Percentiles rank a stretch among this genome's conserved stretches.
Evolutionary conservation across 768 basidiomycete species (phyloP).

Genomic region (Serendipita sp.): DNA sequence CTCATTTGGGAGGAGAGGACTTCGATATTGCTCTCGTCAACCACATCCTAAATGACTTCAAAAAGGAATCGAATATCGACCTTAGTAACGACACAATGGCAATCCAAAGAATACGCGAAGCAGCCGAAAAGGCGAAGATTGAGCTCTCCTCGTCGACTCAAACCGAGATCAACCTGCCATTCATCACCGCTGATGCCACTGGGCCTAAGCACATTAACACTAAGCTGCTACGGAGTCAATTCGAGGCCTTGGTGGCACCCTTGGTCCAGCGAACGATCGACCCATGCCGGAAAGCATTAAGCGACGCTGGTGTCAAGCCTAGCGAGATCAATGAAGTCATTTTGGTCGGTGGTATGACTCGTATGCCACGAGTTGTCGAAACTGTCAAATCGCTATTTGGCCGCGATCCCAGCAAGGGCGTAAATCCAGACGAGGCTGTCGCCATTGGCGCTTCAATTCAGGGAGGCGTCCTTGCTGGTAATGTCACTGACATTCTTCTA

Average conservation of each 20-base stretch:
- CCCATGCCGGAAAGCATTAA: constrained; percentile 94
- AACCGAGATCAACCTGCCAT: constrained; percentile 94
- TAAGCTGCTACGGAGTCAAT: constrained; percentile 74
- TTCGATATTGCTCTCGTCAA: constrained; percentile 86
- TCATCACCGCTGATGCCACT: constrained; percentile 89
- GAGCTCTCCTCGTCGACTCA: constrained; percentile 88
- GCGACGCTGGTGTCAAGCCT: constrained; percentile 82
- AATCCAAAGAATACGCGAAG: constrained; percentile 96
- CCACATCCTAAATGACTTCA: constrained; percentile 77
- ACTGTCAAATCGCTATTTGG: constrained; percentile 91
- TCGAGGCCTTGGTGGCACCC: constrained; percentile 68
- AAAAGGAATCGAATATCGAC: constrained; percentile 76
- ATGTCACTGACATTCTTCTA: constrained; percentile 88
- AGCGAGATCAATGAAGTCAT: constrained; percentile 93
- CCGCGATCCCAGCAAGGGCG: constrained; percentile 93
- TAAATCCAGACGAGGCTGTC: constrained; percentile 98
- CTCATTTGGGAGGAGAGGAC: constrained; percentile 94
- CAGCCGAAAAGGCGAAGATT: constrained; percentile 98
- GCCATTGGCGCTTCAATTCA: constrained; percentile 97
- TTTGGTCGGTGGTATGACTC: constrained; percentile 95
- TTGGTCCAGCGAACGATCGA: constrained; percentile 83
- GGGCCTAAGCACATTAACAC: constrained; percentile 96
- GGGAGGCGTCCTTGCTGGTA: constrained; percentile 92
- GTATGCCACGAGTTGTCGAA: constrained; percentile 90
- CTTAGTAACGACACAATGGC: constrained; percentile 83